Conservation (phyloP, 2,329 filamentous ascomycete species). For the Aspergillus sp. region DNA sequence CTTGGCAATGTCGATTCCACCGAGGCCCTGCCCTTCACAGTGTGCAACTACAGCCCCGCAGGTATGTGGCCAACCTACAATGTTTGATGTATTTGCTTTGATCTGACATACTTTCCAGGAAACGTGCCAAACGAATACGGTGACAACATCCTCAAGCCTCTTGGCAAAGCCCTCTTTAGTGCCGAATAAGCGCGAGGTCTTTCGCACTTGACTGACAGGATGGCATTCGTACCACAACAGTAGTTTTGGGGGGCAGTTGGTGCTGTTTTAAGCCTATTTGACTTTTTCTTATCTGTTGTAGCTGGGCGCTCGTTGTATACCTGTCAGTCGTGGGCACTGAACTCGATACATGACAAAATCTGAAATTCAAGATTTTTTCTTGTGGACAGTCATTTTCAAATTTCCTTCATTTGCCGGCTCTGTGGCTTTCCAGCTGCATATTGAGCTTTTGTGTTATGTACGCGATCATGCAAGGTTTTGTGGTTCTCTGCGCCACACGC, state of each 20-base stretch:
- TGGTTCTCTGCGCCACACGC: background rate
- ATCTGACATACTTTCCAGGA: constrained; percentile 35
- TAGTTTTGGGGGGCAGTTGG: background rate
- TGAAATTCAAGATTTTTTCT: background rate
- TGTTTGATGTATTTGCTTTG: background rate
- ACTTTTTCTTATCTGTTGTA: constrained; percentile 5
- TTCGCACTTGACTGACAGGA: constrained; percentile 7
- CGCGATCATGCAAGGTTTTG: background rate
- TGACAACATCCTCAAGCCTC: constrained; percentile 50
- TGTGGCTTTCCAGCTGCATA: background rate
- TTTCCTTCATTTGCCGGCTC: constrained; percentile 5
- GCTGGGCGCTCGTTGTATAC: background rate
- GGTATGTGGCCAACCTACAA: constrained; percentile 54
- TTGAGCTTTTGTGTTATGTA: constrained; percentile 9
- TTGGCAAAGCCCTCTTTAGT: constrained; percentile 37
- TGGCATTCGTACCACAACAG: background rate
- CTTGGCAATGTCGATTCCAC: constrained; percentile 44
- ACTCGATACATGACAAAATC: constrained; percentile 2
- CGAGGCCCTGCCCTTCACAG: constrained; percentile 66
- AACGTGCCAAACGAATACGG: constrained; percentile 57
- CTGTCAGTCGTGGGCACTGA: constrained; percentile 2
- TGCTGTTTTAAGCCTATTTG: background rate
- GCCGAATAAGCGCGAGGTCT: constrained; percentile 20
- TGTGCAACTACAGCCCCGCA: constrained; percentile 80
- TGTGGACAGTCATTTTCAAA: constrained; percentile 8